Evolutionary conservation across 371 early-diverging fungal genomes (phyloP).

Genomic region (Mucor indicus): DNA sequence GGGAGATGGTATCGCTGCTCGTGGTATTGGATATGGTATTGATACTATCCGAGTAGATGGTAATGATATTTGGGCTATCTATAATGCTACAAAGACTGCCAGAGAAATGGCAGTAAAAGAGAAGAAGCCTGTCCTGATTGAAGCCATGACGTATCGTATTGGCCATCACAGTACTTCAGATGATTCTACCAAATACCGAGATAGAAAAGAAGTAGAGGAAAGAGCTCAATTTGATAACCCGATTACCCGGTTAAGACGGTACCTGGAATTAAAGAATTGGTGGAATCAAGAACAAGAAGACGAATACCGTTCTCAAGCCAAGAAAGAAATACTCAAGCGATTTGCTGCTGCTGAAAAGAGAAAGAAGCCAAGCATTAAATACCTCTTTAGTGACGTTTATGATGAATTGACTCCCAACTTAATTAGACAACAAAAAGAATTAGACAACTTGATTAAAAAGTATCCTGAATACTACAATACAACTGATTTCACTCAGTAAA

Average conservation of each 20-base stretch:
- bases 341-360: slow-evolving; percentile 84
- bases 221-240: slow-evolving; percentile 83
- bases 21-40: slow-evolving; percentile 96
- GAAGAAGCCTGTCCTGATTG: slow-evolving; percentile 89
- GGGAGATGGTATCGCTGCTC: slow-evolving; percentile 94
- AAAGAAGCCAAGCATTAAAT: slow-evolving; percentile 81
- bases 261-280: slow-evolving; percentile 80
- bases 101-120: slow-evolving; percentile 77
- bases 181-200: slow-evolving; percentile 91
- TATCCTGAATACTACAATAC: slow-evolving; percentile 87
- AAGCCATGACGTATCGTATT: slow-evolving; percentile 96
- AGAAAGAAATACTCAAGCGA: slow-evolving; percentile 69
- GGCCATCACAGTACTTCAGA: slow-evolving; percentile 98
- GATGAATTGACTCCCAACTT: slow-evolving; percentile 79
- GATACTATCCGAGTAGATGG: slow-evolving; percentile 97
- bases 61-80: slow-evolving; percentile 96
- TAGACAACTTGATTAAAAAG: slow-evolving; percentile 73
- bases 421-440: slow-evolving; percentile 73
- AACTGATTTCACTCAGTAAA: slow-evolving; percentile 38
- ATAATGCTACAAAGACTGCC: slow-evolving; percentile 87
- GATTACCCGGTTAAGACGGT: slow-evolving; percentile 84
- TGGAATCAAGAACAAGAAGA: slow-evolving; percentile 85
- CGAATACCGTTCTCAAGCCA: slow-evolving; percentile 51
- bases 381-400: slow-evolving; percentile 94
- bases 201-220: slow-evolving; percentile 84